Evolutionary conservation across 2,329 filamentous ascomycete genomes (phyloP).

Genomic region (Calonectria crousiana): DNA sequence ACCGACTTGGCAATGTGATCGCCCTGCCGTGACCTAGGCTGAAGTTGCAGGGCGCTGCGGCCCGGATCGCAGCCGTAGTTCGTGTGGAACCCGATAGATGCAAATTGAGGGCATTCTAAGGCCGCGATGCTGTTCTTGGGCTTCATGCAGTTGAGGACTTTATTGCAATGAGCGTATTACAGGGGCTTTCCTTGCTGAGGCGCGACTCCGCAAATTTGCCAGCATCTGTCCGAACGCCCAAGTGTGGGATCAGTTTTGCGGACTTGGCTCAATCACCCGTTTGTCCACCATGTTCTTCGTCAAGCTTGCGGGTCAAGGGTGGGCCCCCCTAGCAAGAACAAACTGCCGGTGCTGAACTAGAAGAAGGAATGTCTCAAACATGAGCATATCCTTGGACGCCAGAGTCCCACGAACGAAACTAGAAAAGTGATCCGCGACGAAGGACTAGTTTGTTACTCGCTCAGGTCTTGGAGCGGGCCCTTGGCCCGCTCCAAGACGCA

Average conservation of each 20-base stretch:
- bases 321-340: conserved; percentile 16
- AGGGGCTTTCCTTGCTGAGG: conserved; percentile 1
- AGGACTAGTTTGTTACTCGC: neutral
- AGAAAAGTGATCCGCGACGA: conserved; percentile 19
- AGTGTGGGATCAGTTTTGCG: neutral
- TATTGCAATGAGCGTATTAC: conserved; percentile 2
- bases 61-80: conserved; percentile 22
- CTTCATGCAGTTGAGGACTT: conserved; percentile 9
- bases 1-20: conserved; percentile 21
- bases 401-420: conserved; percentile 4
- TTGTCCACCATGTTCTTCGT: conserved; percentile 12
- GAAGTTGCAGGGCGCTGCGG: conserved; percentile 29
- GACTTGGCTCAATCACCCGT: conserved; percentile 12
- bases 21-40: conserved; percentile 15
- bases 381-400: conserved; percentile 11
- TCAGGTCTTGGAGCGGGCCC: neutral
- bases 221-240: conserved; percentile 1
- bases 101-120: conserved; percentile 9
- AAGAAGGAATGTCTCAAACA: conserved; percentile 23
- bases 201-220: conserved; percentile 7
- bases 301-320: conserved; percentile 15
- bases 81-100: conserved; percentile 27
- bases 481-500: conserved; percentile 17
- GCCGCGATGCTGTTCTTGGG: conserved; percentile 13
- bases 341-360: conserved; percentile 19